Conservation (phyloP, 1,139 yeast species). For the Blastobotrys arbuscula region DNA sequence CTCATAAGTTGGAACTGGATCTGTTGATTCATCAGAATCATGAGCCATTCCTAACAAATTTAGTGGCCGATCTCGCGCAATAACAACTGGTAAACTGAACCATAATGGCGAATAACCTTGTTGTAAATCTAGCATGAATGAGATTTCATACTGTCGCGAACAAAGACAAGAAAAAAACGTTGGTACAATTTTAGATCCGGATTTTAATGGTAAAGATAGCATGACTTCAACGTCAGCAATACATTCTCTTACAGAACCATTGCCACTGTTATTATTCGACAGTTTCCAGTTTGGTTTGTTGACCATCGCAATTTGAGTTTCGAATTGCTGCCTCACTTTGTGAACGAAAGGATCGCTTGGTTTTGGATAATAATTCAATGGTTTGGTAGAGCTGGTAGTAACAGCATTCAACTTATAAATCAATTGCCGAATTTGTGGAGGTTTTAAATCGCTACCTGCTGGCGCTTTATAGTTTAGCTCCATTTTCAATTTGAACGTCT, state of each 20-base stretch:
- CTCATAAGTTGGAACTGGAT: constrained; percentile 12
- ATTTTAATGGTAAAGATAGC: constrained; percentile 10
- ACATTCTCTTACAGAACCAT: neutral
- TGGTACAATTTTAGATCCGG: constrained; percentile 20
- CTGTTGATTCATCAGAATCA: constrained; percentile 2
- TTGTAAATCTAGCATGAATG: constrained; percentile 4
- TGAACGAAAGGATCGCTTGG: constrained; percentile 10
- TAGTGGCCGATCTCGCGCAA: constrained; percentile 9
- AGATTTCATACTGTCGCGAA: constrained; percentile 26
- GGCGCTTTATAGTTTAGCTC: constrained; percentile 3
- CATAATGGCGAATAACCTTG: constrained; percentile 5
- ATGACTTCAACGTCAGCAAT: neutral
- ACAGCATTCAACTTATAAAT: constrained; percentile 5
- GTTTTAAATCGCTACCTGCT: neutral
- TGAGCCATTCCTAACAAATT: constrained; percentile 1
- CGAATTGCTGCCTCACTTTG: constrained; percentile 5
- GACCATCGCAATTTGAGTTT: constrained; percentile 7
- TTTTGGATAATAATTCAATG: constrained; percentile 8
- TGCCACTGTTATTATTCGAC: neutral
- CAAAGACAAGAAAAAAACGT: constrained; percentile 25
- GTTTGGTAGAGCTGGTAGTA: constrained; percentile 7
- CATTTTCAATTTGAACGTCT: neutral
- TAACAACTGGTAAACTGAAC: constrained; percentile 10
- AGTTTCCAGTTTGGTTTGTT: constrained; percentile 8
- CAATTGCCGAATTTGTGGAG: constrained; percentile 9